Conservation (phyloP, 495 filamentous ascomycete genomes). For the Margaritispora aquatica region DNA sequence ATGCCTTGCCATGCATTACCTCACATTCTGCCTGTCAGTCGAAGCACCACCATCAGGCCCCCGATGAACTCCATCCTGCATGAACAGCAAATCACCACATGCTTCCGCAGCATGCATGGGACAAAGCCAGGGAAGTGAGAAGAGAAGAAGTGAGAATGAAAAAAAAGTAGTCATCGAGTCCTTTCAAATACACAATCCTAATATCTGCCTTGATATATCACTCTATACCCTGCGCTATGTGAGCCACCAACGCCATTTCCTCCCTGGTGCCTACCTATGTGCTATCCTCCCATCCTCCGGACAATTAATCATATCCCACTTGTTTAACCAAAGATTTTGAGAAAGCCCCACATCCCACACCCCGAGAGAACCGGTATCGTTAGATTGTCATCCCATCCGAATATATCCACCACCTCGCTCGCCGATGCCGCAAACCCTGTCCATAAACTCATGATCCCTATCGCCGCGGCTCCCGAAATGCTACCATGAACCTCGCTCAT, state of each 20-base stretch:
- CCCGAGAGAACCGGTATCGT: constrained; percentile 92
- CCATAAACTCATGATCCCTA: constrained; percentile 81
- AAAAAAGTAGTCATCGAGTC: background rate
- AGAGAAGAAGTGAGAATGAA: background rate
- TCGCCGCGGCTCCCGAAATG: constrained; percentile 62
- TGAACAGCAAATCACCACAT: constrained; percentile 9
- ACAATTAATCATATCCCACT: background rate
- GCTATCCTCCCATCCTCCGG: background rate
- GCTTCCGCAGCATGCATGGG: background rate
- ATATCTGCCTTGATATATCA: constrained; percentile 9
- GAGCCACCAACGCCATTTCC: constrained; percentile 10
- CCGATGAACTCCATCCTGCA: constrained; percentile 5
- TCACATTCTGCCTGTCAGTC: background rate
- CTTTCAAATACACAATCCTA: too few species aligned
- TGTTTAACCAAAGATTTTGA: constrained; percentile 79
- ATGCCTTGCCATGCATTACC: background rate
- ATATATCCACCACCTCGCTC: constrained; percentile 87
- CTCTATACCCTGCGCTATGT: constrained; percentile 3
- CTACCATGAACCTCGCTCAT: constrained; percentile 38
- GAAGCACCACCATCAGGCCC: background rate
- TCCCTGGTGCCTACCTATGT: background rate
- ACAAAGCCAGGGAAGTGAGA: background rate
- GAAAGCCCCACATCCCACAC: constrained; percentile 84
- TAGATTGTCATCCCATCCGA: constrained; percentile 93
- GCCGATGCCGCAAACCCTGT: constrained; percentile 80